These are phyloP conservation scores for Trichosporon faecale DNA, from an alignment of 1,284 basidiomycete genomes.

Conservation along the genomic window DNA sequence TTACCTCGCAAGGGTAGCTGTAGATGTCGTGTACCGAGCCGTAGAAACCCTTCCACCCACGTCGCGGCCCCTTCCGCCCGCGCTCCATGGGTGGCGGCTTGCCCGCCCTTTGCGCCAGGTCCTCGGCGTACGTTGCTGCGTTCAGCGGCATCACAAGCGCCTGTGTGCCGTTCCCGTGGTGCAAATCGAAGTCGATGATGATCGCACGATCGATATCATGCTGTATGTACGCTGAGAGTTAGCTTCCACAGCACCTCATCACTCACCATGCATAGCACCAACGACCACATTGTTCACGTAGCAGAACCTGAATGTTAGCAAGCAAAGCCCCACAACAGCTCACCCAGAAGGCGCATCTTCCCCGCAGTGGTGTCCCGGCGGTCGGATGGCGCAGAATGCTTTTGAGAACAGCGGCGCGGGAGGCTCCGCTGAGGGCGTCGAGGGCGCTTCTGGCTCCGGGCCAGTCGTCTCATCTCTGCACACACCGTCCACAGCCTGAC, in stretches of 20 bases:
- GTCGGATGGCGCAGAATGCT: conserved; percentile 79
- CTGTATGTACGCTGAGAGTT: conserved; percentile 66
- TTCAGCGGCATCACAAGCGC: conserved; percentile 89
- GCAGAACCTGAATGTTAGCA: conserved; percentile 61
- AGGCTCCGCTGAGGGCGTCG: conserved; percentile 26
- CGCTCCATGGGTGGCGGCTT: conserved; percentile 41
- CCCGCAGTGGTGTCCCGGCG: conserved; percentile 88
- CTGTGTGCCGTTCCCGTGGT: conserved; percentile 94
- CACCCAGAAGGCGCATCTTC: conserved; percentile 78
- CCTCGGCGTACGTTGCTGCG: conserved; percentile 71
- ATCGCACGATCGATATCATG: conserved; percentile 76
- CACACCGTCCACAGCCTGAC: conserved; percentile 71
- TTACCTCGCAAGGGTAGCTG: conserved; percentile 87
- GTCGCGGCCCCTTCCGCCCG: conserved; percentile 49
- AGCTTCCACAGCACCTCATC: not conserved
- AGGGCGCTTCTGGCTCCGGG: conserved; percentile 19
- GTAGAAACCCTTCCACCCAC: conserved; percentile 73
- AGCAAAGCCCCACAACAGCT: conserved; percentile 6
- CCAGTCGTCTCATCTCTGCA: conserved; percentile 21
- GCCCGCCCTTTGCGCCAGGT: conserved; percentile 57
- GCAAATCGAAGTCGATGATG: conserved; percentile 90
- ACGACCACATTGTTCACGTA: conserved; percentile 92
- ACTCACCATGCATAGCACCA: conserved; percentile 78
- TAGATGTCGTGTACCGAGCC: conserved; percentile 83
- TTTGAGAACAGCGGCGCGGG: conserved; percentile 44